Conservation (phyloP, 345 rosid species). For the Raphanus sativus region DNA sequence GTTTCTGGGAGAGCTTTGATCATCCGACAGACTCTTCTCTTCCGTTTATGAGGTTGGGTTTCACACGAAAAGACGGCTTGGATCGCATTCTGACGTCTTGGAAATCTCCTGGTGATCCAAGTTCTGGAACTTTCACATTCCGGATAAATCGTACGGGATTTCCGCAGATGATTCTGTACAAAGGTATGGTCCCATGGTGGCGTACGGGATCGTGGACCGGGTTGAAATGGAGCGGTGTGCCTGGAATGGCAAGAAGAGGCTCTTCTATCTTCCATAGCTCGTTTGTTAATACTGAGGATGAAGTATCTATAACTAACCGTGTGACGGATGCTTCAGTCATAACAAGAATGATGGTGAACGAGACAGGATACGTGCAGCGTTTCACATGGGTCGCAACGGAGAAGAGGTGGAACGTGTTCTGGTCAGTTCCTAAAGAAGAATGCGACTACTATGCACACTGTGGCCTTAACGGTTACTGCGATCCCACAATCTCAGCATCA, state of each 20-base stretch:
- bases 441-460: conserved; percentile 63
- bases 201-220: conserved; percentile 68
- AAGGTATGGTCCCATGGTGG: conserved; percentile 40
- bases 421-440: conserved; percentile 52
- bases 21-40: conserved; percentile 59
- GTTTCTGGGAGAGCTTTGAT: conserved; percentile 74
- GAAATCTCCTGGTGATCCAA: conserved; percentile 54
- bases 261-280: conserved; percentile 39
- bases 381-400: conserved; percentile 48
- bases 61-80: conserved; percentile 38
- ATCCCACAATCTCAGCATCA: conserved; percentile 23
- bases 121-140: conserved; percentile 44
- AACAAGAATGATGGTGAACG: conserved; percentile 53
- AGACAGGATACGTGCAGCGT: conserved; percentile 46
- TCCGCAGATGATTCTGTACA: conserved; percentile 50
- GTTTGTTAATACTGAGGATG: conserved; percentile 35
- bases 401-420: conserved; percentile 47
- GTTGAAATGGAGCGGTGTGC: conserved; percentile 66
- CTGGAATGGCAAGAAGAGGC: conserved; percentile 42
- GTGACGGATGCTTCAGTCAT: conserved; percentile 36
- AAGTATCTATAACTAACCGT: conserved; percentile 38
- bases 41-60: conserved; percentile 67
- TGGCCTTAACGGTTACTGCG: conserved; percentile 55
- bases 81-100: conserved; percentile 51
- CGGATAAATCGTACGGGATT: conserved; percentile 46